Evolutionary conservation across 2,329 filamentous ascomycete genomes (phyloP).

Genomic region (Monilinia aucupariae): DNA sequence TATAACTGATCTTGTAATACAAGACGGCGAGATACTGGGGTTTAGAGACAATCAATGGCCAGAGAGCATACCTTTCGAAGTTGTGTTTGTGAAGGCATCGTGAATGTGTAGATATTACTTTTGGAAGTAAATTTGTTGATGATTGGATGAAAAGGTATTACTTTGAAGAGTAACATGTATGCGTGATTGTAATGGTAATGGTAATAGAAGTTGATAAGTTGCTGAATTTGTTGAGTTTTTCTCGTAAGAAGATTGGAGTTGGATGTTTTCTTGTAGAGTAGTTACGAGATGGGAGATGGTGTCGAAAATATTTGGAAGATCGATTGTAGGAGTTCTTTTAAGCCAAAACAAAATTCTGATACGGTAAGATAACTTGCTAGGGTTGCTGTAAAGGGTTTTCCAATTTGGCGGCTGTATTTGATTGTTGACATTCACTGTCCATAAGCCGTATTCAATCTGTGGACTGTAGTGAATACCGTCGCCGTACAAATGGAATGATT

Average conservation of each 20-base stretch:
- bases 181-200: neutral
- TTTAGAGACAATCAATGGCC: neutral
- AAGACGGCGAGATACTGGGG: no score
- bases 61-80: neutral
- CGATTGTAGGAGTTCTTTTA: neutral
- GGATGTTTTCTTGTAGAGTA: neutral
- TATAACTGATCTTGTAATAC: neutral
- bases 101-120: neutral
- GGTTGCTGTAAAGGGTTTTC: neutral
- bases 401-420: neutral
- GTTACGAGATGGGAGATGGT: neutral
- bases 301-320: neutral
- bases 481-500: no score
- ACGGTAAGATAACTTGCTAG: neutral
- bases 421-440: neutral
- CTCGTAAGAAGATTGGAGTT: neutral
- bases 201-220: neutral
- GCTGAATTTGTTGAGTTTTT: neutral
- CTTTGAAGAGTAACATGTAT: neutral
- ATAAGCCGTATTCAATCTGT: neutral
- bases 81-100: neutral
- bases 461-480: neutral
- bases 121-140: neutral
- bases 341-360: neutral
- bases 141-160: neutral